Evolutionary conservation across 2,329 filamentous ascomycete genomes (phyloP).

Genomic region (Pseudogymnoascus sp.): DNA sequence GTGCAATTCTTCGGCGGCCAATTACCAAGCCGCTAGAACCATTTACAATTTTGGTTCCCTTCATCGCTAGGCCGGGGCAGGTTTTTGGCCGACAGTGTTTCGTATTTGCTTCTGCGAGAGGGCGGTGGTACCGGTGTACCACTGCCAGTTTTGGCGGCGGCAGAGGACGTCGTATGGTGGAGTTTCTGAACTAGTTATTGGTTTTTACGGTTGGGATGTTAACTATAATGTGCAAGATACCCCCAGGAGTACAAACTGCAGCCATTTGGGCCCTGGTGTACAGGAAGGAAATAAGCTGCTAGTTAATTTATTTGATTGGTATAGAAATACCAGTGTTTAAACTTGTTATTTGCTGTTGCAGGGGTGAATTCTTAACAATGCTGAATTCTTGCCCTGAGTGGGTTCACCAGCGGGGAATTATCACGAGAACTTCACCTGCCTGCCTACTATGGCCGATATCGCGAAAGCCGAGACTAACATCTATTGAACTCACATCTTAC

Average conservation of each 20-base stretch:
- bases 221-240: slow-evolving; percentile 8
- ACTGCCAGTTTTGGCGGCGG: background rate
- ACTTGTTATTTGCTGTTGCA: background rate
- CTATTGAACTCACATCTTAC: too few species aligned
- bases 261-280: slow-evolving; percentile 9
- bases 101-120: background rate
- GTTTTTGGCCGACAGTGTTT: background rate
- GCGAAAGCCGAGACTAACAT: background rate
- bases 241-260: slow-evolving; percentile 6
- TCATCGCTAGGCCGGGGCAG: background rate
- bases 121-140: background rate
- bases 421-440: background rate
- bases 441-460: background rate
- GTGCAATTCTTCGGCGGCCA: background rate
- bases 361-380: background rate
- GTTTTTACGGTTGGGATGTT: slow-evolving; percentile 6
- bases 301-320: slow-evolving; percentile 1
- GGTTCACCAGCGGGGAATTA: background rate
- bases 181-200: slow-evolving; percentile 6
- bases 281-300: background rate
- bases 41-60: background rate
- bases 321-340: background rate
- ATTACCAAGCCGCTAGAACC: background rate
- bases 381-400: background rate
- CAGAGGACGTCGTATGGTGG: background rate